A percentile compares a stretch with the other conserved stretches of the same genome.
phyloP scores from a whole-genome alignment of 139 green algal genomes.

The Zygnema circumcarinatum region DNA sequence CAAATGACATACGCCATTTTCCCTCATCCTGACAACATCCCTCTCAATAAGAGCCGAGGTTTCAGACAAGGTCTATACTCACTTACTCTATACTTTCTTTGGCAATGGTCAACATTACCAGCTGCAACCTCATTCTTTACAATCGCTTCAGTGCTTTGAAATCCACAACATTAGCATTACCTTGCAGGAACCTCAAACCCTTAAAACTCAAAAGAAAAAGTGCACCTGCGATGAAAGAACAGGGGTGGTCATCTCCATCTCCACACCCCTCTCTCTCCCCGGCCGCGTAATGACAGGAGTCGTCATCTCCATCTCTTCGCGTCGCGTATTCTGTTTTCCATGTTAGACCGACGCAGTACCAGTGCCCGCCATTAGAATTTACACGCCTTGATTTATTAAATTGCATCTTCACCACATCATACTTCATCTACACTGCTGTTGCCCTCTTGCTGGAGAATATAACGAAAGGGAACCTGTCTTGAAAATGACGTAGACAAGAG shows the following conservation, averaged over 20 bases:
- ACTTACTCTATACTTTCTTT: too few relatives aligned
- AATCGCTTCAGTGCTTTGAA: background rate
- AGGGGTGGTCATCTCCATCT: slow-evolving; percentile 45
- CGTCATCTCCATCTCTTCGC: slow-evolving; percentile 43
- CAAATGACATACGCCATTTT: slow-evolving; percentile 35
- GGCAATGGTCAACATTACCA: too few relatives aligned
- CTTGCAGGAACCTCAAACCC: background rate
- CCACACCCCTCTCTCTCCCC: background rate
- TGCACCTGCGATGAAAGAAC: slow-evolving; percentile 28
- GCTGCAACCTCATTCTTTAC: too few relatives aligned
- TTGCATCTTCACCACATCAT: too few relatives aligned
- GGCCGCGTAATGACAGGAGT: slow-evolving; percentile 20
- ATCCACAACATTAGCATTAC: background rate
- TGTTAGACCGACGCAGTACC: too few relatives aligned
- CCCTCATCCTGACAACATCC: background rate
- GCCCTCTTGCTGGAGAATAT: too few relatives aligned
- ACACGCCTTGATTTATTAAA: too few relatives aligned
- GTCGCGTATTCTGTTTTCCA: background rate
- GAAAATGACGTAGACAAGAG: too few relatives aligned
- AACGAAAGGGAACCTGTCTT: too few relatives aligned
- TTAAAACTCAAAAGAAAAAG: background rate
- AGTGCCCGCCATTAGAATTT: too few relatives aligned
- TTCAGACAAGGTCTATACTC: too few relatives aligned
- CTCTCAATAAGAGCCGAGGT: background rate
- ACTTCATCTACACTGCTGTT: too few relatives aligned